A percentile compares a stretch with the other conserved stretches of the same genome.
phyloP scores from a whole-genome alignment of 2,329 filamentous ascomycete species.

The Xylariaceae sp. region DNA sequence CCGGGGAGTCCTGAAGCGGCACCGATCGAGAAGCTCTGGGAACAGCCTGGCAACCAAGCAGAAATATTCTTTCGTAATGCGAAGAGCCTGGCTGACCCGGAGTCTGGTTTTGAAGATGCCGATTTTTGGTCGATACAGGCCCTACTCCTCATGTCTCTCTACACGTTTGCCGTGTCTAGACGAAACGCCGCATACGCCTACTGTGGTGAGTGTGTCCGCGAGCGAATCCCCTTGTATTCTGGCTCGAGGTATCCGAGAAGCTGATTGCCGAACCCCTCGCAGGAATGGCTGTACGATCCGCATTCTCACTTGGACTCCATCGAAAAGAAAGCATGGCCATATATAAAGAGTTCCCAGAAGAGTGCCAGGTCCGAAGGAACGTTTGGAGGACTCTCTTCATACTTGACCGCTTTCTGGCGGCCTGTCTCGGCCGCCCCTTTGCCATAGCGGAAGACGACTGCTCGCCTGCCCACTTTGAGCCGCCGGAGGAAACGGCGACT shows the following conservation, averaged over 20 bases:
- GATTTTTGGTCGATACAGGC: constrained; percentile 61
- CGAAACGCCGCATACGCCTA: constrained; percentile 57
- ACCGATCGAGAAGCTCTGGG: constrained; percentile 43
- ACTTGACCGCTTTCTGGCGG: constrained; percentile 55
- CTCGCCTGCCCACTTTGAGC: constrained; percentile 38
- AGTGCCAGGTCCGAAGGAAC: constrained; percentile 44
- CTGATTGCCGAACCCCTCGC: background rate
- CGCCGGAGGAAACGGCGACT: constrained; percentile 3
- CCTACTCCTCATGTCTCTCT: constrained; percentile 55
- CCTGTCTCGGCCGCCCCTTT: constrained; percentile 53
- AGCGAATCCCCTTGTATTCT: background rate
- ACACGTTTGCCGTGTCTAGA: constrained; percentile 54
- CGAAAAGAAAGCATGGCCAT: constrained; percentile 50
- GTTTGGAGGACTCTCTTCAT: constrained; percentile 59
- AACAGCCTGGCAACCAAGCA: constrained; percentile 42
- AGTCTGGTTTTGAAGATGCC: constrained; percentile 49
- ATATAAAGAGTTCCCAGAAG: constrained; percentile 37
- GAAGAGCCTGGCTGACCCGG: constrained; percentile 39
- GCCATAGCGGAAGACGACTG: constrained; percentile 57
- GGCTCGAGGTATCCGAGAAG: constrained; percentile 3
- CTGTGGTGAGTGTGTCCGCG: constrained; percentile 36
- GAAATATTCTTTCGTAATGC: constrained; percentile 57
- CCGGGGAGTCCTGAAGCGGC: constrained; percentile 40
- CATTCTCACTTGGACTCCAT: constrained; percentile 55
- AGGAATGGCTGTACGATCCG: constrained; percentile 58